Evolutionary conservation across 371 early-diverging fungal genomes (phyloP).

Genomic region (Blakeslea trispora): DNA sequence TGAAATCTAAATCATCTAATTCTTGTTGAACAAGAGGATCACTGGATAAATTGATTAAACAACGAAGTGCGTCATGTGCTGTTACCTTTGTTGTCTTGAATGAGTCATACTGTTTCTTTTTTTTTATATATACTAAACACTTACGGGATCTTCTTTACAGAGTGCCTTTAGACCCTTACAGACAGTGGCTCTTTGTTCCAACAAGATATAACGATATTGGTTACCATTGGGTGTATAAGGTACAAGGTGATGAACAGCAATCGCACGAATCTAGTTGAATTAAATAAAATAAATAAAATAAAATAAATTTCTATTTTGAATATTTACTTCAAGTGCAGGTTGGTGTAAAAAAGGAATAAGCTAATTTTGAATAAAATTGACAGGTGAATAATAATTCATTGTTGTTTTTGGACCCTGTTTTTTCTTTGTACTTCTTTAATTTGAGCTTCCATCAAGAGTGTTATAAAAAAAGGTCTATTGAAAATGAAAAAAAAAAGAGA

Average conservation of each 20-base stretch:
- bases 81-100: conserved; percentile 52
- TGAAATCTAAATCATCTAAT: conserved; percentile 68
- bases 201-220: conserved; percentile 64
- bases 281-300: neutral
- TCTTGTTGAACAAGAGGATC: conserved; percentile 61
- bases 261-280: conserved; percentile 63
- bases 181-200: conserved; percentile 57
- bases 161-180: conserved; percentile 72
- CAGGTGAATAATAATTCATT: neutral
- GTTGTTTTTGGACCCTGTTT: too few relatives aligned
- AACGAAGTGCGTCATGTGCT: conserved; percentile 81
- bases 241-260: conserved; percentile 80
- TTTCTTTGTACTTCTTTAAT: conserved; percentile 22
- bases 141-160: conserved; percentile 72
- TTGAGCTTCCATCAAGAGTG: conserved; percentile 36
- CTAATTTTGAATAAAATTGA: conserved; percentile 32
- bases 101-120: conserved; percentile 1
- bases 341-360: conserved; percentile 66
- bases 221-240: conserved; percentile 69
- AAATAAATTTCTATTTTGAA: too few relatives aligned
- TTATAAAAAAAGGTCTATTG: conserved; percentile 4
- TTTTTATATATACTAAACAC: too few relatives aligned
- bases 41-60: conserved; percentile 83
- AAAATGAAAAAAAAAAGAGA: too few relatives aligned
- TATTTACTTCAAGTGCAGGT: conserved; percentile 63